Base-by-base conservation (phyloP, 306 rosid species). In the Vachellia pachyceras region DNA sequence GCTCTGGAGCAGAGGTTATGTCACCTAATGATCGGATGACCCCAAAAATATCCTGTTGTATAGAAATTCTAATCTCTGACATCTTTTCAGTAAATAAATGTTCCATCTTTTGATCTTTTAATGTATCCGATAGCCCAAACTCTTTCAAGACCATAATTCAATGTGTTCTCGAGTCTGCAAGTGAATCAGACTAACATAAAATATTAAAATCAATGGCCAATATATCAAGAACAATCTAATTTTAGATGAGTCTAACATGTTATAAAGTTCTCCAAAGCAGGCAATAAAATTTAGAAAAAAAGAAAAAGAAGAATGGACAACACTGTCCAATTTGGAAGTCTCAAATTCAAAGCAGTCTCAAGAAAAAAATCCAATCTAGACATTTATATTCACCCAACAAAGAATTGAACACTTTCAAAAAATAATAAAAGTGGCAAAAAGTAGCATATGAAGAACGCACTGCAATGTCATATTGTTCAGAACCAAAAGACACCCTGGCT, bases 91-190 rank as follows among this genome's bases (percentile, higher is more conserved):
- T n/a, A n/a, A n/a, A n/a, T n/a, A n/a, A n/a, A n/a, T n/a, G n/a
- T n/a, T n/a, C n/a, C n/a, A n/a, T n/a, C n/a, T n/a, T n/a, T n/a
- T 57, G 98, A 95, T 74, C 97, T 83, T 87, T 91, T 95, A 89
- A 91, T 74, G 90, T 95, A 95, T 85, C 98, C 99, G 87, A 95
- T 83, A 20, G 99, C 97, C 99, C 99, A 95, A 83, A 91, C 99
- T 90, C 98, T 92, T 85, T 95, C 98, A 78, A 95, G 96, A 70
- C 98, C 98, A 82, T 95, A 95, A 74, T 95, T 95, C 82, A 95
- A 80, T 40, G 99, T 95, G 84, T 93, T 93, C 87, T 95, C 99
- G 47, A 95, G 99, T 91, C 98, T 95, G 90, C 42, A 82, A 83
- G 60, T 14, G 77, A 76, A 88, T 82, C 55, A 50, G 75, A 75